Evolutionary conservation across 495 filamentous ascomycete genomes (phyloP).

Genomic region (Lasiosphaeria ovina): DNA sequence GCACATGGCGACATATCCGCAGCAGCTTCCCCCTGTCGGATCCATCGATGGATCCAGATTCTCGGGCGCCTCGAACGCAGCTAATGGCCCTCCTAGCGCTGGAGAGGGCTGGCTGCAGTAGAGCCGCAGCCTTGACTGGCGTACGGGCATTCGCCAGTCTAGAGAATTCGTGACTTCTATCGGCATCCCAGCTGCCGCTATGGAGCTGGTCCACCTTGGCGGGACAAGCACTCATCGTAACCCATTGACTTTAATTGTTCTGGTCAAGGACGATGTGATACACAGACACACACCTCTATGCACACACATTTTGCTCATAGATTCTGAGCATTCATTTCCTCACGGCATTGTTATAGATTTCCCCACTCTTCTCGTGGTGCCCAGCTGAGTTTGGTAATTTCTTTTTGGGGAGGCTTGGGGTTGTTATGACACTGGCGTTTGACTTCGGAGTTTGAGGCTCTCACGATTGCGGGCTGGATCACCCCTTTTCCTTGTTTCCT

Average conservation of each 20-base stretch:
- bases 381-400: conserved; percentile 1
- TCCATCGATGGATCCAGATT: conserved; percentile 4
- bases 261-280: not conserved
- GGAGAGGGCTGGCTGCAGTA: conserved; percentile 18
- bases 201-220: not conserved
- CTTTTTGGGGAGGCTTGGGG: conserved; percentile 1
- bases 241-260: not conserved
- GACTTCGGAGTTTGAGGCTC: conserved; percentile 1
- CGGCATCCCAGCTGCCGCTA: not conserved
- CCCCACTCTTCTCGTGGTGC: not conserved
- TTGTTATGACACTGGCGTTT: conserved; percentile 8
- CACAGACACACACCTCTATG: not conserved
- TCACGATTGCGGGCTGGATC: not conserved
- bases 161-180: not conserved
- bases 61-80: not conserved
- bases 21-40: conserved; percentile 15
- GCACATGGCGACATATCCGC: conserved; percentile 15
- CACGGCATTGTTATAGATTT: conserved; percentile 17
- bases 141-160: not conserved
- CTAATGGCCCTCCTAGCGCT: conserved; percentile 4
- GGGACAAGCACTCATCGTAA: not conserved
- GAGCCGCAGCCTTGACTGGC: conserved; percentile 9
- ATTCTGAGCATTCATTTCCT: not conserved
- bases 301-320: not conserved
- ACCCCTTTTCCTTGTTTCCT: not conserved